Percentiles rank a stretch among this genome's conserved stretches.
Conservation (phyloP, 2,329 filamentous ascomycete genomes). For the Botrytis pseudocinerea region DNA sequence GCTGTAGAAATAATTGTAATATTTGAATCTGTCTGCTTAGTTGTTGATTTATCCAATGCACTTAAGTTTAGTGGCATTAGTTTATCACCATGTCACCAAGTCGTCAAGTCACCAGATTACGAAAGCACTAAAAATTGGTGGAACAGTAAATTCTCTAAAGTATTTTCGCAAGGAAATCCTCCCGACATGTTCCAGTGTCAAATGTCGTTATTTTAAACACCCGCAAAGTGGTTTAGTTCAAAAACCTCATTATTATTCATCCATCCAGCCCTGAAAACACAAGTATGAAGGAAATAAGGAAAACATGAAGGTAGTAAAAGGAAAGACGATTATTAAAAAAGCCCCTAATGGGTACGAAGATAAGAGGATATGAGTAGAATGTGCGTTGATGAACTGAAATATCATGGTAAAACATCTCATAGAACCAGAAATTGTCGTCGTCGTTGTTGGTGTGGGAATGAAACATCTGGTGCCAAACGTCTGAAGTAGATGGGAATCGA, state of each 20-base stretch:
- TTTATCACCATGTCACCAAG: neutral
- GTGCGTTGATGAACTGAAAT: neutral
- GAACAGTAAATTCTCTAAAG: neutral
- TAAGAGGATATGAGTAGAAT: neutral
- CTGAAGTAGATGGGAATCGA: neutral
- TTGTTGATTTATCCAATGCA: neutral
- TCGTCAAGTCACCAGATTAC: neutral
- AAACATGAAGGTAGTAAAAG: neutral
- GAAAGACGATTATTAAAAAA: neutral
- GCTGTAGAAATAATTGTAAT: rapidly evolving
- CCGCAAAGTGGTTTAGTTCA: neutral
- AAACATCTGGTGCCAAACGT: neutral
- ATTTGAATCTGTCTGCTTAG: neutral
- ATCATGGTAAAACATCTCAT: neutral
- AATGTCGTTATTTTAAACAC: neutral
- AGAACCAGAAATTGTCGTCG: neutral
- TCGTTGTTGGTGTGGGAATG: neutral
- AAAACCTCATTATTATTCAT: neutral
- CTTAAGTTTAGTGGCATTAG: neutral
- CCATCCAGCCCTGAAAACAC: neutral
- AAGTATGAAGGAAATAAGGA: neutral
- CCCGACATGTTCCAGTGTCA: neutral
- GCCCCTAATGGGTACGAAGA: neutral
- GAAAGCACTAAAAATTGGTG: neutral
- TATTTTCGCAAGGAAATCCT: neutral